Conservation (phyloP, 1,284 basidiomycete genomes). For the Pascua guehoae region DNA sequence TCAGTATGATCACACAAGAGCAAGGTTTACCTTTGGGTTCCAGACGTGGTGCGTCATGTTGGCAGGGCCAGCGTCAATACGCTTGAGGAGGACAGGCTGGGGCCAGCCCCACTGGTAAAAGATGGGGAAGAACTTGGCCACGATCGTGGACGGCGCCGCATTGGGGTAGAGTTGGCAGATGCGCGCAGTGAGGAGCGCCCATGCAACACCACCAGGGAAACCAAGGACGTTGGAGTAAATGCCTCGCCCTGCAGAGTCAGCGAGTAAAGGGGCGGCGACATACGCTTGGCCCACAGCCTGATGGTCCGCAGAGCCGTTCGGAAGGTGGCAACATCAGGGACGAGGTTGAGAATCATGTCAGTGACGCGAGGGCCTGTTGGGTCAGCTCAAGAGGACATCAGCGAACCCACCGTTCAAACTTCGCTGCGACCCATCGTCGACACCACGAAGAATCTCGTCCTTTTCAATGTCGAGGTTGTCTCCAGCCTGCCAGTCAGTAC, state of each 20-base stretch:
- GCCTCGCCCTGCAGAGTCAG: slow-evolving; percentile 64
- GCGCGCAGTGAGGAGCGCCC: slow-evolving; percentile 96
- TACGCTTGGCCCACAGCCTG: slow-evolving; percentile 95
- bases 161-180: slow-evolving; percentile 99
- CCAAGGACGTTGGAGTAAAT: slow-evolving; percentile 99
- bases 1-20: background rate
- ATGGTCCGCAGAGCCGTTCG: slow-evolving; percentile 92
- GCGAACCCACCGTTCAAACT: slow-evolving; percentile 75
- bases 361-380: slow-evolving; percentile 83
- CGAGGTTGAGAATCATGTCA: slow-evolving; percentile 91
- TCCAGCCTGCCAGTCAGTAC: slow-evolving; percentile 61
- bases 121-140: slow-evolving; percentile 94
- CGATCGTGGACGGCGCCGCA: slow-evolving; percentile 88
- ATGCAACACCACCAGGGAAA: slow-evolving; percentile 96
- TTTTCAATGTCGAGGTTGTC: slow-evolving; percentile 87
- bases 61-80: slow-evolving; percentile 86
- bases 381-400: slow-evolving; percentile 7
- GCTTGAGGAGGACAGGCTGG: slow-evolving; percentile 90
- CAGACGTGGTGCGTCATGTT: slow-evolving; percentile 84
- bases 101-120: slow-evolving; percentile 99
- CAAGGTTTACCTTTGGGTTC: slow-evolving; percentile 81
- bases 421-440: slow-evolving; percentile 91
- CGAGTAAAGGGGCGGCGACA: slow-evolving; percentile 39
- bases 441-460: slow-evolving; percentile 83
- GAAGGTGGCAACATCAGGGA: slow-evolving; percentile 92